A percentile compares a stretch with the other conserved stretches of the same genome.
These are phyloP conservation scores for Austroboletus novae-zelandiae DNA, from an alignment of 1,284 basidiomycete species.

Conservation along the genomic window DNA sequence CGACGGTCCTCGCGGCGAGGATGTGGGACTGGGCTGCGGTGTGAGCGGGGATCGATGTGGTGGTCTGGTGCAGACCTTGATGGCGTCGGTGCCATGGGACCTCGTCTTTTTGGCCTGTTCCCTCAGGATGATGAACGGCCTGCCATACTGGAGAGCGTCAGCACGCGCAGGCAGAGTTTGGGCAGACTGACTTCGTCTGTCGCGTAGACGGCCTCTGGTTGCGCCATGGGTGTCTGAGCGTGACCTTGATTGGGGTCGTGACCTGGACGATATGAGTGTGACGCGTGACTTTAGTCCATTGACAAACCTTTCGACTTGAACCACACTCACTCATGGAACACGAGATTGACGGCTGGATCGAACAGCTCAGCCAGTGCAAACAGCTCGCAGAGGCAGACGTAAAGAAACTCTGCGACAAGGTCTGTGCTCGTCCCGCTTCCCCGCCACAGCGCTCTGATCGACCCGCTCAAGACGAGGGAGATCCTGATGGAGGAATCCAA, in stretches of 20 bases:
- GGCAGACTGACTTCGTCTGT: conserved; percentile 82
- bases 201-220: conserved; percentile 73
- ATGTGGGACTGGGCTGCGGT: conserved; percentile 74
- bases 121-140: conserved; percentile 96
- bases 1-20: conserved; percentile 88
- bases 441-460: too few relatives aligned
- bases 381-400: conserved; percentile 92
- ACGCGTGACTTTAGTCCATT: conserved; percentile 27
- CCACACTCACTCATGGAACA: conserved; percentile 55
- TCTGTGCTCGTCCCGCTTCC: conserved; percentile 42
- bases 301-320: conserved; percentile 11
- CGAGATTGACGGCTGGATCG: conserved; percentile 93
- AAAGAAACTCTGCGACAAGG: conserved; percentile 91
- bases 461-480: conserved; percentile 41
- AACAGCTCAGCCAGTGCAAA: conserved; percentile 87
- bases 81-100: conserved; percentile 92
- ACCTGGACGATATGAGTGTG: conserved; percentile 27
- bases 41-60: not conserved
- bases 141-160: conserved; percentile 84
- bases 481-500: conserved; percentile 97
- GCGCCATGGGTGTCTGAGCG: conserved; percentile 26
- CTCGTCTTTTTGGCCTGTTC: conserved; percentile 96
- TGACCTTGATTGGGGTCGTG: conserved; percentile 24
- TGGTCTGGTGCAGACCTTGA: conserved; percentile 66
- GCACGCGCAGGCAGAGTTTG: too few relatives aligned